Conservation (phyloP, 371 early-diverging fungal species). For the Smittium culicis region DNA sequence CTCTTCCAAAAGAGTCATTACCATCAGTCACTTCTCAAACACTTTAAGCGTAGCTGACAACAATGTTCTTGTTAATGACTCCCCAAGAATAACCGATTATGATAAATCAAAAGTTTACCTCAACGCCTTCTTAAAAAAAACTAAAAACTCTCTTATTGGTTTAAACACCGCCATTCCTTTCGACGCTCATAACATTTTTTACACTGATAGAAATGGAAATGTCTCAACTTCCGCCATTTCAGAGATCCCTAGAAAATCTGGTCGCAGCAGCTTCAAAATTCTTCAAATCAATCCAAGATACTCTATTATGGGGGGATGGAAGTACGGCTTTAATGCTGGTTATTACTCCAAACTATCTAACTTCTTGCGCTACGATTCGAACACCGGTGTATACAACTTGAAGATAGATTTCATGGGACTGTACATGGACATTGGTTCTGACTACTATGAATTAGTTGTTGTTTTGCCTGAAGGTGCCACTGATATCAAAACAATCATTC, state of each 20-base stretch:
- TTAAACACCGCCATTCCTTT: conserved; percentile 45
- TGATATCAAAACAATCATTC: conserved; percentile 35
- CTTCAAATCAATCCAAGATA: conserved; percentile 73
- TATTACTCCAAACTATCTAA: conserved; percentile 55
- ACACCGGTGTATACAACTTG: conserved; percentile 37
- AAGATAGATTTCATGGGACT: conserved; percentile 53
- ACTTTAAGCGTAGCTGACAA: conserved; percentile 74
- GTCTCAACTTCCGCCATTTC: conserved; percentile 74
- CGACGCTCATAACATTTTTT: conserved; percentile 61
- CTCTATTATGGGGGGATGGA: conserved; percentile 92
- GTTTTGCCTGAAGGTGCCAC: conserved; percentile 86
- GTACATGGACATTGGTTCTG: conserved; percentile 45
- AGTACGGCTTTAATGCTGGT: conserved; percentile 83
- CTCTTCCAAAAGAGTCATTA: conserved; percentile 50
- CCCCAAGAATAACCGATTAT: conserved; percentile 49
- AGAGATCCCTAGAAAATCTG: conserved; percentile 1
- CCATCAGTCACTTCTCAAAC: conserved; percentile 75
- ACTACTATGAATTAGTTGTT: conserved; percentile 49
- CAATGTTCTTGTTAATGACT: conserved; percentile 61
- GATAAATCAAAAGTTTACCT: conserved; percentile 21
- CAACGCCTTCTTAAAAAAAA: conserved; percentile 10
- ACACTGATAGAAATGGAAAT: conserved; percentile 88
- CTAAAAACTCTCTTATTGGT: conserved; percentile 29
- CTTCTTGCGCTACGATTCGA: conserved; percentile 36
- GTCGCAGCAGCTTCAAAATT: conserved; percentile 34